phyloP scores from a whole-genome alignment of 768 basidiomycete species.

The Trichaptum fuscoviolaceum region DNA sequence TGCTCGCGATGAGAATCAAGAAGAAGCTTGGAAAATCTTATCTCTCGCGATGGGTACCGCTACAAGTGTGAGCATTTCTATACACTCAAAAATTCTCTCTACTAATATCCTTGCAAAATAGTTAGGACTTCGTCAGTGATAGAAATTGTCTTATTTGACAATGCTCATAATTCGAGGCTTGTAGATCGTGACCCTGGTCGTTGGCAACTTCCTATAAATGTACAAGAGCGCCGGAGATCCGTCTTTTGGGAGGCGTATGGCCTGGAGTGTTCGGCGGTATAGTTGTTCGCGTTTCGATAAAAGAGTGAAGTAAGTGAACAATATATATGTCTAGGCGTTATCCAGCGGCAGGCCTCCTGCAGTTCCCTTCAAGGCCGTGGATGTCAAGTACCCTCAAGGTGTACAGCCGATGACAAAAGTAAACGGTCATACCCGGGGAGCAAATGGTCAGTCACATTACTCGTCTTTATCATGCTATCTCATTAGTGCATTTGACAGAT shows the following conservation, averaged over 20 bases:
- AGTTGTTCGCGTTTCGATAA: conserved; percentile 17
- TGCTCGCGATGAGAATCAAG: background rate
- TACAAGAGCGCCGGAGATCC: conserved; percentile 52
- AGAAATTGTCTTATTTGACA: conserved; percentile 16
- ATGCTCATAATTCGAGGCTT: conserved; percentile 17
- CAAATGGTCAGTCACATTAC: background rate
- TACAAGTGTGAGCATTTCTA: background rate
- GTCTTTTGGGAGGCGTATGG: conserved; percentile 72
- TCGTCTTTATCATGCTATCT: conserved; percentile 1
- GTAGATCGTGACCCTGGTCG: conserved; percentile 70
- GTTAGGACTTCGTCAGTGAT: conserved; percentile 61
- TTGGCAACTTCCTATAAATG: conserved; percentile 58
- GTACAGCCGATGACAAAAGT: background rate
- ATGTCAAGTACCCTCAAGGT: background rate
- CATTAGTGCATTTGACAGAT: background rate
- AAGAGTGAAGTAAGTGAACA: background rate
- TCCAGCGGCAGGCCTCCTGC: conserved; percentile 7
- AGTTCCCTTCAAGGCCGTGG: background rate
- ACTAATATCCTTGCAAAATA: conserved; percentile 17
- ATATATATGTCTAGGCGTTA: conserved; percentile 1
- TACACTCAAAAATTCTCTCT: background rate
- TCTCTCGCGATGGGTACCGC: background rate
- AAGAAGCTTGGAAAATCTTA: background rate
- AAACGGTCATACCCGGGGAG: background rate
- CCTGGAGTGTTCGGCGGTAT: conserved; percentile 35